Evolutionary conservation across 192 early-diverging fungal genomes (phyloP), one percentile per base, ranked within the genome.

Genomic region (Podila clonocystis): DNA sequence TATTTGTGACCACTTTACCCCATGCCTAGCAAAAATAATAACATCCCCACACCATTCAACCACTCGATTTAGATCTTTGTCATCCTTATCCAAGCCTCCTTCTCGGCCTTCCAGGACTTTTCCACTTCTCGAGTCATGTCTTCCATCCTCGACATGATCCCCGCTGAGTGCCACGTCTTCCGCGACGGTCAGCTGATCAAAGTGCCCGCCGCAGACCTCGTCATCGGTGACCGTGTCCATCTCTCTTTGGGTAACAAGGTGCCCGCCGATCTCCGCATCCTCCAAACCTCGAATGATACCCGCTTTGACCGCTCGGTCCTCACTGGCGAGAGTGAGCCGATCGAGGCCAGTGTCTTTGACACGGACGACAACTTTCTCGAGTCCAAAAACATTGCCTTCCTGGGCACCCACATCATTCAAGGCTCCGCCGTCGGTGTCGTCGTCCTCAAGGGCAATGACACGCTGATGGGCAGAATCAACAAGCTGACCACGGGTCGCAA

Each of bases 361-460:
- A 97, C 95, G 7, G 92, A 93, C 84, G 86, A 88, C 12, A 94
- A 92, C 67, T 89, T 91, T 60, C 80, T 96, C 45, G 96, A 96
- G 83, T 91, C 91, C 15, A 89, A 91, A 70, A 97, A 97, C 75
- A 85, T 98, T 75, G 95, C 92, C 34, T 89, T 98, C 75, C 90
- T 91, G 87, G 90, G 85, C 19, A 86, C 84, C 15, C 85, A 89
- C 57, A 85, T 95, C 26, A 87, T 91, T 9, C 88, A 94, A 73
- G 97, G 97, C 63, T 82, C 80, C 6, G 92, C 87, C 67, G 84
- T 83, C 9, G 95, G 92, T 61, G 74, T 97, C n/a, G 95, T 98
- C 0, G 85, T 96, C 17, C 74, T 88, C 33, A 96, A 90, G 29
- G 96, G 94, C 13, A 77, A 78, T 28, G 79, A 87, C 12, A 93